Evolutionary conservation across 2,329 filamentous ascomycete species (phyloP), one percentile per base, ranked within the genome.

Genomic region (Colletotrichum sp.): DNA sequence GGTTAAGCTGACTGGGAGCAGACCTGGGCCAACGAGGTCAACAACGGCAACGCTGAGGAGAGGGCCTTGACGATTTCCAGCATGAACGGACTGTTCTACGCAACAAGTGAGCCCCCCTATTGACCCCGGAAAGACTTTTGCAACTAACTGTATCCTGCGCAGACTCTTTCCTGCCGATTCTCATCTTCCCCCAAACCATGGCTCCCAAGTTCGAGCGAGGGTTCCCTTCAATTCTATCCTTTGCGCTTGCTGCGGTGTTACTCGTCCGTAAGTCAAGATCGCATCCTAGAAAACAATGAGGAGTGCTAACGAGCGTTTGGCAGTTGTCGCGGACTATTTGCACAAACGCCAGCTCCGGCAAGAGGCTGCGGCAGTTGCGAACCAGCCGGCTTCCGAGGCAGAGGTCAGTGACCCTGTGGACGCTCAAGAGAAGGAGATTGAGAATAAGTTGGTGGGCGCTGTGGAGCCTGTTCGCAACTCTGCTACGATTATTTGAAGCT

Each of bases 1-100:
- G 5, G 1, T 9, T 0, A 1, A 16, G 8, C 70, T 72, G 8
- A 65, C 24, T 64, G 15, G 57, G 49, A 79, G 55, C 80, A 82
- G 64, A 82, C 82, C 3, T 84, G 83, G 83, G 83, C 81, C 5
- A 82, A 83, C 49, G 83, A 84, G 65, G 78, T 83, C 28, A 83
- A 82, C 34, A 80, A 80, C 4, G 80, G 79, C 4, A 79, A 84
- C 62, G 82, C 81, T 3, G 82, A 83, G 67, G 82, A 84, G 66
- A 76, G 82, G 16, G 83, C 83, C 12, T 68, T 84, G 16, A 80
- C 83, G 4, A 81, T 82, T 32, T 81, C 80, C 34, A 82, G 79
- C 69, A 83, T 84, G 82, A 83, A 83, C 60, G 81, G 81, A 10
- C 69, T 84, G 12, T 80, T 82, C 55, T 84, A 83, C 57, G 82